phyloP scores from a whole-genome alignment of 2,329 filamentous ascomycete genomes.

The Aspergillus puulaauensis region DNA sequence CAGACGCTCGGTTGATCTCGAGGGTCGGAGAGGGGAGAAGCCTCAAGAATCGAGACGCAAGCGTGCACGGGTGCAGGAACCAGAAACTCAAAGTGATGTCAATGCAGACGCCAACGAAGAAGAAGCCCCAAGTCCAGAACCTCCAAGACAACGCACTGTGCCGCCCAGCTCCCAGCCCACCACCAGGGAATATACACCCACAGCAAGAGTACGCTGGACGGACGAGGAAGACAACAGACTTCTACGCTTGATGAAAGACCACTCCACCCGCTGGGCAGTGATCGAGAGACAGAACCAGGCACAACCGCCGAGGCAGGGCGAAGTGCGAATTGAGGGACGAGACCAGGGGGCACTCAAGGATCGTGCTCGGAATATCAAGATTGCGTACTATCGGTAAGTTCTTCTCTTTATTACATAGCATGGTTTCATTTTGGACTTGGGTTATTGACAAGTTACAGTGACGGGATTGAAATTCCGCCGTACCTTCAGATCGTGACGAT shows the following conservation, averaged over 20 bases:
- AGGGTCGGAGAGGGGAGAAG: slow-evolving; percentile 36
- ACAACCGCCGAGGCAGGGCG: slow-evolving; percentile 28
- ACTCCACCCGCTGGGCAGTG: slow-evolving; percentile 48
- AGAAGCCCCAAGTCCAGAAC: neutral
- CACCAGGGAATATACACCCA: neutral
- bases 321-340: slow-evolving; percentile 37
- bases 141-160: neutral
- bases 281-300: slow-evolving; percentile 42
- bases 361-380: slow-evolving; percentile 55
- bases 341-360: slow-evolving; percentile 57
- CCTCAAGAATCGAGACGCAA: slow-evolving; percentile 13
- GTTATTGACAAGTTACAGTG: slow-evolving; percentile 20
- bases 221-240: slow-evolving; percentile 45
- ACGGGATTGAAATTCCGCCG: slow-evolving; percentile 35
- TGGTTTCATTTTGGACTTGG: neutral
- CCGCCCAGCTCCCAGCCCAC: neutral
- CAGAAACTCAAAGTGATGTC: neutral
- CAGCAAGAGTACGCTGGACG: slow-evolving; percentile 35
- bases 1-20: slow-evolving; percentile 32
- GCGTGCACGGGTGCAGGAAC: slow-evolving; percentile 6
- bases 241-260: slow-evolving; percentile 48
- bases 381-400: slow-evolving; percentile 18
- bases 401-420: neutral
- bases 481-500: slow-evolving; percentile 47
- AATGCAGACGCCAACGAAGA: neutral